Evolutionary conservation across 352 stramenopile genomes (phyloP).

Genomic region (Phytophthora hibernalis): DNA sequence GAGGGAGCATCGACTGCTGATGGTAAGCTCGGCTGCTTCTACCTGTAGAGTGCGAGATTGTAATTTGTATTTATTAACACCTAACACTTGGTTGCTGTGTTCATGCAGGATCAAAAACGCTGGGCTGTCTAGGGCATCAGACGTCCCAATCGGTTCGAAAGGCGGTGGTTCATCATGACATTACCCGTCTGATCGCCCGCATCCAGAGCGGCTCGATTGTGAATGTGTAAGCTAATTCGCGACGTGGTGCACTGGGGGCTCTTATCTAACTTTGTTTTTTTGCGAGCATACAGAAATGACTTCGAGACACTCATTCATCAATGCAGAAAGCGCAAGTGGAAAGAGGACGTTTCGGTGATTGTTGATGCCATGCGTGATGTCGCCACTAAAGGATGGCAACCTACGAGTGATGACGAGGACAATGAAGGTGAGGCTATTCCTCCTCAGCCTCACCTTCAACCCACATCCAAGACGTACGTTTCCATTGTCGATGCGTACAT

Average conservation of each 20-base stretch:
- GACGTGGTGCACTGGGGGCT: background rate
- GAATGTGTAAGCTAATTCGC: slow-evolving; percentile 50
- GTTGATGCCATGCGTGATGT: slow-evolving; percentile 63
- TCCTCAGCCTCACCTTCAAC: slow-evolving; percentile 62
- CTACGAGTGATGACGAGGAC: slow-evolving; percentile 2
- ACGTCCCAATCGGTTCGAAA: slow-evolving; percentile 71
- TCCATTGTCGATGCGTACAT: slow-evolving; percentile 83
- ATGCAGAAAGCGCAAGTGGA: slow-evolving; percentile 86
- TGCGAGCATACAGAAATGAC: slow-evolving; percentile 55
- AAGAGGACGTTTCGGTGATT: slow-evolving; percentile 69
- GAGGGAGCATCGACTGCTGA: slow-evolving; percentile 22
- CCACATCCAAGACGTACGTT: slow-evolving; percentile 72
- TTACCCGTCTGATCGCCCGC: slow-evolving; percentile 61
- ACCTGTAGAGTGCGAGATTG: background rate
- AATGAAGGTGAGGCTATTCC: slow-evolving; percentile 24
- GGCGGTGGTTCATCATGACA: slow-evolving; percentile 77
- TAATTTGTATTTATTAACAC: background rate
- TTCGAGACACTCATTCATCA: slow-evolving; percentile 87
- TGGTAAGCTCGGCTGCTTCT: background rate
- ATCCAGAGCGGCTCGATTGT: slow-evolving; percentile 55
- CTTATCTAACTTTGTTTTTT: slow-evolving; percentile 8
- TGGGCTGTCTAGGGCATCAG: slow-evolving; percentile 68
- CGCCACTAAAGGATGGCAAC: slow-evolving; percentile 52
- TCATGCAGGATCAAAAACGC: slow-evolving; percentile 41
- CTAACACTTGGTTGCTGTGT: background rate